phyloP scores from a whole-genome alignment of 768 basidiomycete genomes.

The Crucibulum laeve region DNA sequence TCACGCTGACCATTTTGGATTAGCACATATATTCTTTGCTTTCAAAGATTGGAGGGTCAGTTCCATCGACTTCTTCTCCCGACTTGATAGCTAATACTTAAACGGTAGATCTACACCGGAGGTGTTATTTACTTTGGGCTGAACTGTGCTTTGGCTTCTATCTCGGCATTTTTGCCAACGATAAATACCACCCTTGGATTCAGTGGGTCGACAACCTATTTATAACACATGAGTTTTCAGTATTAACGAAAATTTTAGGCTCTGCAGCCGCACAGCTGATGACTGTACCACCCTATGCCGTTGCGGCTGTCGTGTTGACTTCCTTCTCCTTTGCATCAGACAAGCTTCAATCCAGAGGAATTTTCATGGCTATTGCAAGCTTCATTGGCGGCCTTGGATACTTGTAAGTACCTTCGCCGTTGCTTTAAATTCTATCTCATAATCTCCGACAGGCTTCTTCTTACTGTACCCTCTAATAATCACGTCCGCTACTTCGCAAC shows the following conservation, averaged over 20 bases:
- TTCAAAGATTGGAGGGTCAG: constrained; percentile 70
- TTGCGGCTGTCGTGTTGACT: constrained; percentile 61
- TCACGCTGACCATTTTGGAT: constrained; percentile 1
- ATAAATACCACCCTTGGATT: constrained; percentile 73
- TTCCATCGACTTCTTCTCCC: constrained; percentile 3
- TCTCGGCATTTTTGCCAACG: constrained; percentile 80
- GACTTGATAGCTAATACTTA: constrained; percentile 2
- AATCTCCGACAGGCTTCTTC: constrained; percentile 40
- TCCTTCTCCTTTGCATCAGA: constrained; percentile 61
- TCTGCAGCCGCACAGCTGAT: constrained; percentile 66
- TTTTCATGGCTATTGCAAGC: constrained; percentile 40
- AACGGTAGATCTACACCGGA: constrained; percentile 50
- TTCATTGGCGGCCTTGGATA: constrained; percentile 56
- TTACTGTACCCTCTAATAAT: constrained; percentile 46
- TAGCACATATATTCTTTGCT: constrained; percentile 61
- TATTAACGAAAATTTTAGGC: constrained; percentile 29
- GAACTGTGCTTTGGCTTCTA: constrained; percentile 74
- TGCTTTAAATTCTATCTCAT: background rate
- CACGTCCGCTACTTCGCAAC: constrained; percentile 75
- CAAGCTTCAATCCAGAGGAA: constrained; percentile 54
- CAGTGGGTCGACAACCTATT: constrained; percentile 36
- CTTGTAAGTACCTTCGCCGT: constrained; percentile 35
- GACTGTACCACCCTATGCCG: constrained; percentile 80
- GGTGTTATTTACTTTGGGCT: constrained; percentile 78
- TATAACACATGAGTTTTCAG: constrained; percentile 2